A percentile compares a stretch with the other conserved stretches of the same genome.
These are phyloP conservation scores for Leccinum uliginosum DNA, from an alignment of 768 basidiomycete species.

Conservation along the genomic window DNA sequence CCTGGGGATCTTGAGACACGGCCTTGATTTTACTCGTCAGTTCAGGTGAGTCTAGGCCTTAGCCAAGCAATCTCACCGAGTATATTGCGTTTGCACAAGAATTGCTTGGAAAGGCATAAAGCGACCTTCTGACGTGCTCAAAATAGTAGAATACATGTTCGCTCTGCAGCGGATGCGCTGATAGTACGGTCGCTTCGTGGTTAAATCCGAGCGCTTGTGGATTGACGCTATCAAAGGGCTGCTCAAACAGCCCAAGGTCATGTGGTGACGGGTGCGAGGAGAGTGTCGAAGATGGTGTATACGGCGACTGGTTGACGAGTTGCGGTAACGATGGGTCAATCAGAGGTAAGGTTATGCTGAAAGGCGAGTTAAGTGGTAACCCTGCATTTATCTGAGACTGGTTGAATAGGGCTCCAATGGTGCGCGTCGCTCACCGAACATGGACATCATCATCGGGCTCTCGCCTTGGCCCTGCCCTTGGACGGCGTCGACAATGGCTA, in stretches of 20 bases:
- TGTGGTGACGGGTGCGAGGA: slow-evolving; percentile 33
- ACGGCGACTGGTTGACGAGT: slow-evolving; percentile 28
- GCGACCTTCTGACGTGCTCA: slow-evolving; percentile 60
- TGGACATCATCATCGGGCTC: slow-evolving; percentile 24
- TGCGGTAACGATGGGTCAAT: slow-evolving; percentile 28
- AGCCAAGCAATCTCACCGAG: slow-evolving; percentile 43
- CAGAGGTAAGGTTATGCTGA: slow-evolving; percentile 24
- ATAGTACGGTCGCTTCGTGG: slow-evolving; percentile 21
- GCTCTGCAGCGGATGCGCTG: slow-evolving; percentile 44
- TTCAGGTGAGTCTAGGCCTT: slow-evolving; percentile 1
- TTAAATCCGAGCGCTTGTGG: slow-evolving; percentile 28
- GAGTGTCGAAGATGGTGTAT: slow-evolving; percentile 32
- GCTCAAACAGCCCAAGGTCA: slow-evolving; percentile 29
- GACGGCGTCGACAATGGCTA: slow-evolving; percentile 20
- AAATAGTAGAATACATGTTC: slow-evolving; percentile 74
- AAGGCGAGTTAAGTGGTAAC: slow-evolving; percentile 30
- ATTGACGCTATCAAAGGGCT: slow-evolving; percentile 33
- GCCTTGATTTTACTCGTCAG: slow-evolving; percentile 29
- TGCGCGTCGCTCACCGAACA: slow-evolving; percentile 24
- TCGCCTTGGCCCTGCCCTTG: slow-evolving; percentile 17
- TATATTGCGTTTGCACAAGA: slow-evolving; percentile 61
- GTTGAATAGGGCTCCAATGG: not conserved
- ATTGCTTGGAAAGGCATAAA: slow-evolving; percentile 63
- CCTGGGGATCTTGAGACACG: slow-evolving; percentile 61
- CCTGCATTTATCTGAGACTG: slow-evolving; percentile 18